These are phyloP conservation scores for Escovopsis sp. DNA, from an alignment of 2,329 filamentous ascomycete genomes.

Conservation along the genomic window DNA sequence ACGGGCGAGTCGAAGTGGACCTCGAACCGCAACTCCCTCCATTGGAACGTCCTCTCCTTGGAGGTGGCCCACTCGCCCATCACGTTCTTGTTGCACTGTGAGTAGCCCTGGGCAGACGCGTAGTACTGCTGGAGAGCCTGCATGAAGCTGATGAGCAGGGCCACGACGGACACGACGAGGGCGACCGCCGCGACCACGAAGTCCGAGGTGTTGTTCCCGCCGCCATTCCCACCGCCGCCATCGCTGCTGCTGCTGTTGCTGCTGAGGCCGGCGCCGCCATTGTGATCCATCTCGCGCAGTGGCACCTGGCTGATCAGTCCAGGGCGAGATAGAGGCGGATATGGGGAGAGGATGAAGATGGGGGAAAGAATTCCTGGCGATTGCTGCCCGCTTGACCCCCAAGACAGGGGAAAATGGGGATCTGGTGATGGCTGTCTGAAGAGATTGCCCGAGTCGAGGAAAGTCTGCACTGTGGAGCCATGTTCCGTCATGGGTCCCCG, in stretches of 20 bases:
- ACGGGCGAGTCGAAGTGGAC: slow-evolving; percentile 34
- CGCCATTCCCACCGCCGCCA: slow-evolving; percentile 1
- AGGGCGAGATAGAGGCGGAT: no score
- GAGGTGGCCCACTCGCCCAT: slow-evolving; percentile 30
- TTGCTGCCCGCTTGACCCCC: no score
- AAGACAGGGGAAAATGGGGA: no score
- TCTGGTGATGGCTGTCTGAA: no score
- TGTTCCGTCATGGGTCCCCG: no score
- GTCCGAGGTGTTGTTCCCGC: slow-evolving; percentile 13
- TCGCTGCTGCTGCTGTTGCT: neutral
- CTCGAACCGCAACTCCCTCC: slow-evolving; percentile 31
- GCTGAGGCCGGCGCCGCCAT: neutral
- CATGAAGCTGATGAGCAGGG: slow-evolving; percentile 27
- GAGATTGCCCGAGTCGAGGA: no score
- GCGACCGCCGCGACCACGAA: slow-evolving; percentile 27
- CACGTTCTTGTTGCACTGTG: slow-evolving; percentile 30
- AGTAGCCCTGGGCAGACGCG: slow-evolving; percentile 32
- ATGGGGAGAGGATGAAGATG: no score
- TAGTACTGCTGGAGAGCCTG: slow-evolving; percentile 36
- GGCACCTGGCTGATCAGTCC: no score
- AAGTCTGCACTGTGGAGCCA: no score
- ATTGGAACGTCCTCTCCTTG: slow-evolving; percentile 24
- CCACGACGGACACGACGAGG: slow-evolving; percentile 31
- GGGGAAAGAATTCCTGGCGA: no score
- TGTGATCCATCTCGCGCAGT: no score